Base-by-base conservation (phyloP, 2,329 filamentous ascomycete genomes). In the Ilyonectria sp. region DNA sequence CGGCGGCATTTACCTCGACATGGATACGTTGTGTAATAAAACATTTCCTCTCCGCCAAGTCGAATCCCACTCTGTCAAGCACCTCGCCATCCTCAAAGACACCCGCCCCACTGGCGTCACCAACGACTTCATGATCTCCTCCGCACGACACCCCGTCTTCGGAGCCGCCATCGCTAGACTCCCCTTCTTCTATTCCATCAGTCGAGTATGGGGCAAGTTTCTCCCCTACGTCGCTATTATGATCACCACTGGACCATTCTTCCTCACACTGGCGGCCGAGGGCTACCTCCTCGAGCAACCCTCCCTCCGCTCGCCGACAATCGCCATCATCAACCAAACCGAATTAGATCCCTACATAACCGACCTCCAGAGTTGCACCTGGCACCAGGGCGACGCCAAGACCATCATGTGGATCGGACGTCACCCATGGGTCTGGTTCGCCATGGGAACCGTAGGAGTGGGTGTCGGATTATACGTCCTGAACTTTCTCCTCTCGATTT, bases 71-170 rank as follows among this genome's bases (percentile, higher is more conserved):
- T 79, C 7, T 55, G 74, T 31, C 69, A 75, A 21, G 67, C 72
- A 78, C 67, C 68, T 71, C 46, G 76, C 78, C 52, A 63, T 79
- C 46, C 79, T 78, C 72, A 76, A 79, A 50, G 78, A 77, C 70
- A 95, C 93, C 0, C 83, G 87, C 3, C 93, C 93, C 3, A 94
- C 93, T 1, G 93, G 93, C 69, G 93, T 95, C 73, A 93, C 91
- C 71, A 95, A 95, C 82, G 93, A 95, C 75, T 91, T 91, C 49
- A 94, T 95, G 92, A 92, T 92, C 55, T 83, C 92, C 17, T 86
- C 93, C 1, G 90, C 91, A 0, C 86, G 90, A 67, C 93, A 95
- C 74, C 92, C 92, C 0, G 93, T 93, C 83, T 94, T 94, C 84
- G 83, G 90, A 56, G 85, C 86, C 55, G 90, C 92, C 44, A 92